Base-by-base conservation (phyloP, 2,329 filamentous ascomycete species). In the Elsinoe fawcettii region DNA sequence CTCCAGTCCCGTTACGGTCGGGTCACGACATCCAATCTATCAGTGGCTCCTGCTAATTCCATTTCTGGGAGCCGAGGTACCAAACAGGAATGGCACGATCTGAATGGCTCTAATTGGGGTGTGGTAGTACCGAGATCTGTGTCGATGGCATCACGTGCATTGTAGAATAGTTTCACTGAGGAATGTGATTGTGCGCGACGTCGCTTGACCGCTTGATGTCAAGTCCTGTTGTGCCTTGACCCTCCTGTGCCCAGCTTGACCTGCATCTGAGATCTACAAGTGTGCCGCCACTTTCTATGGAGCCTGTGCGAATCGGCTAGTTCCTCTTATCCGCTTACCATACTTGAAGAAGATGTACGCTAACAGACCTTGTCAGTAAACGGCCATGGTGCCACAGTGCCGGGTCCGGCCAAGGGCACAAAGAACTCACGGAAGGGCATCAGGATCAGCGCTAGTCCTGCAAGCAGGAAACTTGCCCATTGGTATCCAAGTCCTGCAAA, bases 341-440 rank as follows among this genome's bases (percentile, higher is more conserved):
- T 71, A 75, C 64, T 67, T 73, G 70, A 75, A 78, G 68, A 78
- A 77, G 53, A 78, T 63, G 61, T 74, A 73, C 71, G 72, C 65
- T 68, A 59, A 46, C 34, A 46, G 9, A 60, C 58, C 32, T 56
- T 43, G 60, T 61, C 65, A 61, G 64, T 59, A 60, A 60, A 49
- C 30, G 46, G 25, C 30, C 37, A 46, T 58, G 34, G 49, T 53
- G 30, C 62, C 63, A 63, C 57, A 60, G 63, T 59, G 62, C 64
- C 58, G 64, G 64, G 55, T 54, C 39, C 30, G 9, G 37, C 34
- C 18, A 16, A 47, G 36, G 30, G 32, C 51, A 22, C 20, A 43
- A 12, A 18, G 20, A 14, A 68, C 68, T 63, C 61, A 70, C 68
- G 67, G 56, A 70, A 70, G 67, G 75, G 75, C 58, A 73, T 71